These are phyloP conservation scores for Bidens hawaiensis DNA, from an alignment of 140 eudicot genomes.

Conservation along the genomic window DNA sequence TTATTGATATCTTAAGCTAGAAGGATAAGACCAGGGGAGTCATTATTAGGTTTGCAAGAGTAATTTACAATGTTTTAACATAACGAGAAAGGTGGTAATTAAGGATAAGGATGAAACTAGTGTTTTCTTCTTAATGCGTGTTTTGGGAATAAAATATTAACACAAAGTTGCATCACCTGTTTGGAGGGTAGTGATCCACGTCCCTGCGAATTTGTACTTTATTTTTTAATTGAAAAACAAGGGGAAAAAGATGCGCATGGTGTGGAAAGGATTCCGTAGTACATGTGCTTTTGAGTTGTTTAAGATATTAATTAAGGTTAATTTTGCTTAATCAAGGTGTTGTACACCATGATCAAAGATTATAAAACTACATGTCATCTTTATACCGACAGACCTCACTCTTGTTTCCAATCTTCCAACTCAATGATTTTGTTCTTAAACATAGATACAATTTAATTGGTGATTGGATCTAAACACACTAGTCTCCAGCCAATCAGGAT, in stretches of 20 bases:
- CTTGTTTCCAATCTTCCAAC: conserved; percentile 71
- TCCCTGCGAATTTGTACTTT: conserved; percentile 6
- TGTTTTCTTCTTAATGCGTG: conserved; percentile 25
- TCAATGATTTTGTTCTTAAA: conserved; percentile 34
- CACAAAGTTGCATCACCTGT: conserved; percentile 15
- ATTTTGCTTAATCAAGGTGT: conserved; percentile 24
- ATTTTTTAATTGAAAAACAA: background rate
- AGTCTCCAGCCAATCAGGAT: conserved; percentile 30
- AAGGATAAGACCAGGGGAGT: conserved; percentile 44
- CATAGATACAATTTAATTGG: conserved; percentile 35
- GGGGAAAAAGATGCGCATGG: conserved; percentile 49
- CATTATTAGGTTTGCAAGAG: conserved; percentile 31
- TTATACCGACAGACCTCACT: conserved; percentile 63
- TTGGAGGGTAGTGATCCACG: conserved; percentile 32
- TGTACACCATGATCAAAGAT: conserved; percentile 24
- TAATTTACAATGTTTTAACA: conserved; percentile 21
- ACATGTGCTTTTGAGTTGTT: conserved; percentile 23
- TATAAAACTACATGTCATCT: conserved; percentile 50
- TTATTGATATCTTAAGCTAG: conserved; percentile 38
- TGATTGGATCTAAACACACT: conserved; percentile 37
- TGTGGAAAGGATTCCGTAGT: conserved; percentile 42
- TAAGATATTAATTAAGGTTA: conserved; percentile 12
- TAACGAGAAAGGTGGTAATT: conserved; percentile 32
- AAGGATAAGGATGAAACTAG: conserved; percentile 59
- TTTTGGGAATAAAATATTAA: conserved; percentile 15